These are phyloP conservation scores for Neonectria faginata DNA, from an alignment of 2,329 filamentous ascomycete genomes.

Conservation along the genomic window DNA sequence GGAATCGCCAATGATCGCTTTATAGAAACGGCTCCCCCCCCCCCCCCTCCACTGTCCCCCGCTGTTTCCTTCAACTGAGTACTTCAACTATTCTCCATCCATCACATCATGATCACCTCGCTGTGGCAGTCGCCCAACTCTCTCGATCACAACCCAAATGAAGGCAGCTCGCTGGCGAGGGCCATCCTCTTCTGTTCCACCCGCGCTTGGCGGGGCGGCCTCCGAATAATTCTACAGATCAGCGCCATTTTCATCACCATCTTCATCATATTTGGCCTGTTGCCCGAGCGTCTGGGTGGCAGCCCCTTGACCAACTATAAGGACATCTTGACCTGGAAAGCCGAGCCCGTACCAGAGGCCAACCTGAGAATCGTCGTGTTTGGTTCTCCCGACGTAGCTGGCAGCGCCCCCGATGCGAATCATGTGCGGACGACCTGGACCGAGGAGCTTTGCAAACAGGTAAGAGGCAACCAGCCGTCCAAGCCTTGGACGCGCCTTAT, in stretches of 20 bases:
- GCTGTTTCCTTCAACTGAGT: background rate
- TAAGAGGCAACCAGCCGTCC: slow-evolving; percentile 36
- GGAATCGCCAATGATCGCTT: background rate
- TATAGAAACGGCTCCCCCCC: background rate
- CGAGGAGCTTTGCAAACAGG: slow-evolving; percentile 61
- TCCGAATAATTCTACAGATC: slow-evolving; percentile 47
- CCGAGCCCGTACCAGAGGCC: slow-evolving; percentile 42
- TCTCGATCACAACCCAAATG: slow-evolving; percentile 39
- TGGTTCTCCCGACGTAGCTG: slow-evolving; percentile 60
- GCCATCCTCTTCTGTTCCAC: slow-evolving; percentile 56
- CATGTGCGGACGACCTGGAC: slow-evolving; percentile 56
- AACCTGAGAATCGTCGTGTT: slow-evolving; percentile 64
- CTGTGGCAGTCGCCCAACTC: slow-evolving; percentile 40
- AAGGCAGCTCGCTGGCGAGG: slow-evolving; percentile 39
- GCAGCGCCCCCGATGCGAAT: slow-evolving; percentile 50
- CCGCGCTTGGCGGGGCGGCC: slow-evolving; percentile 54
- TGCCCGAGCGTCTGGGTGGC: slow-evolving; percentile 41
- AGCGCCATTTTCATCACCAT: slow-evolving; percentile 42
- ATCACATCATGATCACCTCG: slow-evolving; percentile 39
- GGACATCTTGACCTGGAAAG: slow-evolving; percentile 38
- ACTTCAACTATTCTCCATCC: background rate
- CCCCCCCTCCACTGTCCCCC: background rate
- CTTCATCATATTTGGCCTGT: slow-evolving; percentile 45
- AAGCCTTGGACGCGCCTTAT: background rate
- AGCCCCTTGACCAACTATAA: slow-evolving; percentile 41